These are phyloP conservation scores for Skeletonema tropicum DNA, from an alignment of 108 stramenopile genomes.

Conservation along the genomic window DNA sequence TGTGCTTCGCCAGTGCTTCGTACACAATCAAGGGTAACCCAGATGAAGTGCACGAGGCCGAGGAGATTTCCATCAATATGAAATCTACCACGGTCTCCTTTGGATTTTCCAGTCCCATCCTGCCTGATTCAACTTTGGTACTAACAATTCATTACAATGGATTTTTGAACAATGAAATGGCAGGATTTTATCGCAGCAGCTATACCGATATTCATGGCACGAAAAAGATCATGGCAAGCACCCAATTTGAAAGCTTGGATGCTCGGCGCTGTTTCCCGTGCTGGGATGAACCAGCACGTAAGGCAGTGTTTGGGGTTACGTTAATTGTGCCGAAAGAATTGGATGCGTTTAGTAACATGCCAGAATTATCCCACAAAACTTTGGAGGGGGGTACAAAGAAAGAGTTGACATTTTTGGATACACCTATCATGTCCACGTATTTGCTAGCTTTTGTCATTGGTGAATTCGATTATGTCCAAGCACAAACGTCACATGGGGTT, in stretches of 20 bases:
- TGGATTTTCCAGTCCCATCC: conserved; percentile 62
- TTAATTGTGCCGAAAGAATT: conserved; percentile 77
- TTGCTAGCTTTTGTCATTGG: conserved; percentile 92
- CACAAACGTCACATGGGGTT: conserved; percentile 75
- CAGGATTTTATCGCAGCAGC: conserved; percentile 92
- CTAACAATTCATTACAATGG: conserved; percentile 81
- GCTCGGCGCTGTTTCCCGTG: conserved; percentile 91
- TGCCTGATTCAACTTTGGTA: conserved; percentile 41
- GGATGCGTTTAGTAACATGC: conserved; percentile 95
- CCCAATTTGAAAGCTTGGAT: conserved; percentile 97
- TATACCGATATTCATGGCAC: conserved; percentile 88
- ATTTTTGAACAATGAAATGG: conserved; percentile 94
- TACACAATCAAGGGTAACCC: conserved; percentile 13
- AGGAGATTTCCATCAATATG: conserved; percentile 59
- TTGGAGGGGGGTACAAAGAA: conserved; percentile 55
- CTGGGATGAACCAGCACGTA: conserved; percentile 96
- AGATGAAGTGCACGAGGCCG: conserved; percentile 26
- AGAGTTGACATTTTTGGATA: conserved; percentile 67
- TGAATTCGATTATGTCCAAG: conserved; percentile 89
- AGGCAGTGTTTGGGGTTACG: conserved; percentile 90
- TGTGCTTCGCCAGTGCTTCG: conserved; percentile 70
- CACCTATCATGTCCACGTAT: conserved; percentile 96
- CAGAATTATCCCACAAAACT: conserved; percentile 73
- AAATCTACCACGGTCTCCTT: conserved; percentile 82
- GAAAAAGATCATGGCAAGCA: conserved; percentile 89